Evolutionary conservation across 805 yeast genomes (phyloP), one percentile per base, ranked within the genome.

Genomic region (Alloascoidea hylecoeti): DNA sequence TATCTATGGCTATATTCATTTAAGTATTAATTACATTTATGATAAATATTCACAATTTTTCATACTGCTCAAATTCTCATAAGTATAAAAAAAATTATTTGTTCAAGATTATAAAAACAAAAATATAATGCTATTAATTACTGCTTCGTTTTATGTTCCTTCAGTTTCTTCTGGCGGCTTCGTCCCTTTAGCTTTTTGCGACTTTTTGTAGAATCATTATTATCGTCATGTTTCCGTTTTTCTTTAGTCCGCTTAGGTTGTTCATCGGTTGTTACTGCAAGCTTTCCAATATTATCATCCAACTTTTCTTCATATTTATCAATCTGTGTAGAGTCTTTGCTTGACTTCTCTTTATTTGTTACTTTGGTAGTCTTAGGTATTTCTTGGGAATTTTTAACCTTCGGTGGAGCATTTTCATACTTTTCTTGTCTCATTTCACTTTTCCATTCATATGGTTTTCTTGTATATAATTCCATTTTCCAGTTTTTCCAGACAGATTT

Each of bases 401-500:
- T 23, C 30, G 57, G 44, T 33, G 58, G 68, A 33, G 52, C 47
- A 42, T 68, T 72, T 46, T 68, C 70, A 35, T 70, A 68, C 41
- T 73, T 81, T 14, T 78, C 65, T 30, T 70, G 46, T 13, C 66
- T 46, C 16, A 15, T 5, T 23, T 15, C 15, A 41, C 47, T 60
- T 57, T 80, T 83, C 97, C 97, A 89, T 50, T 86, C 96, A 50
- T 64, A 72, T 54, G 77, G 71, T 57, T 77, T 76, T 52, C 94
- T 68, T 6, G 62, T 52, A 49, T 75, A 89, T 48, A 77, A 58
- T 53, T 92, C 97, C 78, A 89, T 69, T 18, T 70, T 61, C 96
- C 96, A 92, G 55, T 89, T 89, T 54, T 79, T 83, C 97, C 96
- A 92, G 1, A 92, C 97, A 48, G 75, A 68, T 52, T 78, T 73